Conservation (phyloP, 352 stramenopile species). For the Globisporangium spinosum region DNA sequence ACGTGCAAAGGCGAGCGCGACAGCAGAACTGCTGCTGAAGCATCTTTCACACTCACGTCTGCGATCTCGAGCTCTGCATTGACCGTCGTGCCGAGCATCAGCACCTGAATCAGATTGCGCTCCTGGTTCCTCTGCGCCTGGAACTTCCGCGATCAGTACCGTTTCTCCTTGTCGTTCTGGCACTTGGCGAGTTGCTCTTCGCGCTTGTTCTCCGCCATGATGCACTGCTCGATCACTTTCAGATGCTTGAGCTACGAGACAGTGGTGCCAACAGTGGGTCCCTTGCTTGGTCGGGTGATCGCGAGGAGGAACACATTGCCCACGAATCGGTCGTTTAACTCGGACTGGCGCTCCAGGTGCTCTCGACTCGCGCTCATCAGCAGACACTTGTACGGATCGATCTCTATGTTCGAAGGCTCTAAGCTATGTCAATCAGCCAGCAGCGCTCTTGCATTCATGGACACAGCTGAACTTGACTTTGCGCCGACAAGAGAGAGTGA, state of each 20-base stretch:
- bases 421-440: conserved; percentile 13
- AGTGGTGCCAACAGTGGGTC: neutral
- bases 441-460: neutral
- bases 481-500: neutral
- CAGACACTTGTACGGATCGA: conserved; percentile 46
- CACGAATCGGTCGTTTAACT: conserved; percentile 44
- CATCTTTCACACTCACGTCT: conserved; percentile 20
- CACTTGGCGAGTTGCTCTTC: conserved; percentile 57
- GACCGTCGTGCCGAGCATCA: conserved; percentile 45
- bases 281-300: conserved; percentile 31
- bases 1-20: conserved; percentile 2
- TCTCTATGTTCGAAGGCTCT: conserved; percentile 16
- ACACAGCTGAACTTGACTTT: neutral
- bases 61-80: conserved; percentile 31
- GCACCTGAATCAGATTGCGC: conserved; percentile 43
- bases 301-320: conserved; percentile 64
- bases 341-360: conserved; percentile 34
- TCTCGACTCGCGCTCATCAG: conserved; percentile 42
- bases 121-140: conserved; percentile 50
- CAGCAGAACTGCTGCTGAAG: neutral
- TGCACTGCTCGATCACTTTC: conserved; percentile 73
- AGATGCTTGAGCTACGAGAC: conserved; percentile 48
- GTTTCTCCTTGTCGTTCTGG: conserved; percentile 38
- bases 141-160: conserved; percentile 56
- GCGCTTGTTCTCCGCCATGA: conserved; percentile 62